Conservation (phyloP, 78 protist species). For the Pigoraptor vietnamica region DNA sequence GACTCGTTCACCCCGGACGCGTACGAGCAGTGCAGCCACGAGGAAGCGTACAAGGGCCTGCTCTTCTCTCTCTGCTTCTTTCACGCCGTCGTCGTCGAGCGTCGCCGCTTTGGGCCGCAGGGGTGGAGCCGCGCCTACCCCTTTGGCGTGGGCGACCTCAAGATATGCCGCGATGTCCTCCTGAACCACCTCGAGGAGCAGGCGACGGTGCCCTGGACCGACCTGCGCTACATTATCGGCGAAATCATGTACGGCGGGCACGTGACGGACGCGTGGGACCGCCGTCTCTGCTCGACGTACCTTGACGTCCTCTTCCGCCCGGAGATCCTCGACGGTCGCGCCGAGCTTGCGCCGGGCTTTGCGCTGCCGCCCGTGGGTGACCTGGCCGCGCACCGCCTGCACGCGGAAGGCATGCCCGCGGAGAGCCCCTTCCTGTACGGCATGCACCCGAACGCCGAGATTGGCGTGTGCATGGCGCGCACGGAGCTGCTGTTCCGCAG, state of each 20-base stretch:
- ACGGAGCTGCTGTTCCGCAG: conserved; percentile 56
- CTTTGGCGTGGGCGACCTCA: conserved; percentile 82
- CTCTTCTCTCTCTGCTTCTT: conserved; percentile 67
- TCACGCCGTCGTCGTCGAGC: conserved; percentile 78
- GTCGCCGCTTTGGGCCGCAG: conserved; percentile 77
- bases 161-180: conserved; percentile 59
- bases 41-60: conserved; percentile 50
- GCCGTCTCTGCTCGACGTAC: conserved; percentile 66
- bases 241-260: conserved; percentile 94
- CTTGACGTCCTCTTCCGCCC: conserved; percentile 39
- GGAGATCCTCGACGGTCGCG: conserved; percentile 42
- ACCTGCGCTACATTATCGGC: conserved; percentile 78
- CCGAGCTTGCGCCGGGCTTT: conserved; percentile 56
- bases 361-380: conserved; percentile 12
- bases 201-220: conserved; percentile 83
- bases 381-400: conserved; percentile 33
- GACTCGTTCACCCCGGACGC: conserved; percentile 17
- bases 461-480: conserved; percentile 44
- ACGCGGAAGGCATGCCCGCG: conserved; percentile 47
- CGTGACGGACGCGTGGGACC: conserved; percentile 80
- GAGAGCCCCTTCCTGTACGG: conserved; percentile 82
- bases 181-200: conserved; percentile 60
- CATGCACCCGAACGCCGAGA: conserved; percentile 87
- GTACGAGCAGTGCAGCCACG: conserved; percentile 31
- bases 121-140: conserved; percentile 87